phyloP scores from a whole-genome alignment of 2,329 filamentous ascomycete genomes.

The Aspergillus sojae region DNA sequence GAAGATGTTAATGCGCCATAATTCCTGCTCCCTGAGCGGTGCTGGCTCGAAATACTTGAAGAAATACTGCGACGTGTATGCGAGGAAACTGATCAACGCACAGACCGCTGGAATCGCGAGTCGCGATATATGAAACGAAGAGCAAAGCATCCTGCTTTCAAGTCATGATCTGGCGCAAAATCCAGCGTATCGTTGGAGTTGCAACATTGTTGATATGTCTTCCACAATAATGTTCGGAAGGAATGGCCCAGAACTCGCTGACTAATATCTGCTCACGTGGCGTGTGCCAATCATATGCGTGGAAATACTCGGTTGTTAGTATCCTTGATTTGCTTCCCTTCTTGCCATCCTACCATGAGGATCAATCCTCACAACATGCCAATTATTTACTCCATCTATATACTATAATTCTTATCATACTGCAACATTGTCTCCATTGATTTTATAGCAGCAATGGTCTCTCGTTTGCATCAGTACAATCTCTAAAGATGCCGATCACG shows the following conservation, averaged over 20 bases:
- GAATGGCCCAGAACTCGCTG: background rate
- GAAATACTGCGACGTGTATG: slow-evolving; percentile 62
- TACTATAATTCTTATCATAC: slow-evolving; percentile 4
- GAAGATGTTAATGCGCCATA: slow-evolving; percentile 58
- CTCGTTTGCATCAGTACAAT: background rate
- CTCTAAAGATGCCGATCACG: slow-evolving; percentile 48
- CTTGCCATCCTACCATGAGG: background rate
- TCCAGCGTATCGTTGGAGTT: background rate
- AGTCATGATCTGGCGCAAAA: background rate
- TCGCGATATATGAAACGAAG: slow-evolving; percentile 35
- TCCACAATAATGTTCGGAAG: background rate
- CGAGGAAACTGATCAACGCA: slow-evolving; percentile 59
- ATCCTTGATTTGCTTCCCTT: slow-evolving; percentile 1
- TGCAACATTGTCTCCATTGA: too few species aligned
- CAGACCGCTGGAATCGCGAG: slow-evolving; percentile 59
- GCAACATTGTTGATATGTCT: background rate
- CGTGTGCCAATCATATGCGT: slow-evolving; percentile 13
- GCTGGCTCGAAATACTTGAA: slow-evolving; percentile 57
- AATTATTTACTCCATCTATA: slow-evolving; percentile 2
- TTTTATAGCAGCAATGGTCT: background rate
- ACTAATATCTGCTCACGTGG: slow-evolving; percentile 17
- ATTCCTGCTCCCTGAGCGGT: slow-evolving; percentile 53
- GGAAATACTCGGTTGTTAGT: slow-evolving; percentile 16
- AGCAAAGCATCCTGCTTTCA: slow-evolving; percentile 18
- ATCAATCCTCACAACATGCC: background rate